Evolutionary conservation across 2,329 filamentous ascomycete species (phyloP), one percentile per base, ranked within the genome.

Genomic region (Lachnellula suecica): DNA sequence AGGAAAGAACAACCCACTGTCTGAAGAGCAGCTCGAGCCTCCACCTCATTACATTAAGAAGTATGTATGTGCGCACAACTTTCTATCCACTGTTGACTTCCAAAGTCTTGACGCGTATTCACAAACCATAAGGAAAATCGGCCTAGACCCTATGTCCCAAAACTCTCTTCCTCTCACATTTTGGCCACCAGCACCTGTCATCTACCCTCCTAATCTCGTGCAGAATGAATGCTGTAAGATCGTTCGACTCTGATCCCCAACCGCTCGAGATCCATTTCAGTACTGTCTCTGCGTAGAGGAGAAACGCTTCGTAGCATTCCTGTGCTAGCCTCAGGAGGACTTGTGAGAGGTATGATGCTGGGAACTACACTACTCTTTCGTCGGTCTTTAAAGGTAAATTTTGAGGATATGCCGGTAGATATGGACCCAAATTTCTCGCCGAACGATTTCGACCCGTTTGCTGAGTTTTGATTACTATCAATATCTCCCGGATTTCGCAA

Each of bases 191-290:
- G n/a, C n/a, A n/a, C n/a, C n/a, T n/a, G n/a, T n/a, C 43, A n/a
- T 24, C 17, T 44, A 17, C 54, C 2, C 11, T 23, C 11, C 22
- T 25, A 25, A 9, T 25, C 22, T 25, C 20, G 22, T 25, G 6
- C 40, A n/a, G 40, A 56, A 10, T 55, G 53, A 52, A 65, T 44
- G 27, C 58, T 58, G 43, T 62, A 65, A 8, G 60, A 56, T 22
- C 48, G 56, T 41, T 63, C 54, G 22, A 66, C 52, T 11, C 63
- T 41, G 42, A 66, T 59, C 40, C 63, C 63, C 58, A 64, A 61
- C 11, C 35, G 50, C 46, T 65, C 62, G 4, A 65, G 45, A 46
- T 66, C 63, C 13, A 61, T 23, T 23, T 66, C 63, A 2, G 61
- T 63, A 40, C 63, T 65, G 27, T 65, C 62, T 57, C 61, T 49